A percentile compares a stretch with the other conserved stretches of the same genome.
Evolutionary conservation across 1,284 basidiomycete species (phyloP).

Genomic region (Fomitopsis pinicola): DNA sequence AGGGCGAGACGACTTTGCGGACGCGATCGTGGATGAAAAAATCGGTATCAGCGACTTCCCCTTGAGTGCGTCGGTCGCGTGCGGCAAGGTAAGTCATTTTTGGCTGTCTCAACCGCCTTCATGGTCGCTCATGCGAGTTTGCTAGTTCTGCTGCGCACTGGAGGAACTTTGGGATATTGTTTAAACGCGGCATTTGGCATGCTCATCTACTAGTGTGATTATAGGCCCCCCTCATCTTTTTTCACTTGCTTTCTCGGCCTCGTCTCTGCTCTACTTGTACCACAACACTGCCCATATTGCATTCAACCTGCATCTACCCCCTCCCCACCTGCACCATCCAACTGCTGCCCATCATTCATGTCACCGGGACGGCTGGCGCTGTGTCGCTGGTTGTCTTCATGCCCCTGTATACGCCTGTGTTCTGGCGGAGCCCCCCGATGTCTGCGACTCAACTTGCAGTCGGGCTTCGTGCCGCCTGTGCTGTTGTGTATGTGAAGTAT

Average conservation of each 20-base stretch:
- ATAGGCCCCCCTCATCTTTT: conserved; percentile 5
- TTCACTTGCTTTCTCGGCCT: conserved; percentile 3
- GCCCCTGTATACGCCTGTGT: conserved; percentile 5
- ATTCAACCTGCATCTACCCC: conserved; percentile 27
- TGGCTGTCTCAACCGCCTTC: background rate
- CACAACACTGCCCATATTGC: conserved; percentile 14
- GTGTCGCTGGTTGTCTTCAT: background rate
- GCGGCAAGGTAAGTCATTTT: conserved; percentile 75
- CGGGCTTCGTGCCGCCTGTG: conserved; percentile 18
- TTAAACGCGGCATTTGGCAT: conserved; percentile 8
- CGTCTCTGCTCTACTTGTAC: conserved; percentile 4
- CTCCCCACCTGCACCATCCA: conserved; percentile 7
- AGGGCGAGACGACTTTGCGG: conserved; percentile 95
- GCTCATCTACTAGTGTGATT: conserved; percentile 4
- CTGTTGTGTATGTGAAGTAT: conserved; percentile 12
- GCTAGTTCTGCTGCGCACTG: conserved; percentile 36
- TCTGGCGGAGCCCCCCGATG: conserved; percentile 11
- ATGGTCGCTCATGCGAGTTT: background rate
- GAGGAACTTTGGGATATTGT: conserved; percentile 39
- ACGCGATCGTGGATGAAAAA: conserved; percentile 95
- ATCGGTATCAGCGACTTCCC: conserved; percentile 95
- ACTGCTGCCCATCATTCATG: conserved; percentile 12
- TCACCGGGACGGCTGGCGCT: background rate
- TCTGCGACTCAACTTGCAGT: conserved; percentile 28
- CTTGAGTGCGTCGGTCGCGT: conserved; percentile 92